Percentiles rank a stretch among this genome's conserved stretches.
These are phyloP conservation scores for Tulasnella sp. DNA, from an alignment of 768 basidiomycete genomes.

Conservation along the genomic window DNA sequence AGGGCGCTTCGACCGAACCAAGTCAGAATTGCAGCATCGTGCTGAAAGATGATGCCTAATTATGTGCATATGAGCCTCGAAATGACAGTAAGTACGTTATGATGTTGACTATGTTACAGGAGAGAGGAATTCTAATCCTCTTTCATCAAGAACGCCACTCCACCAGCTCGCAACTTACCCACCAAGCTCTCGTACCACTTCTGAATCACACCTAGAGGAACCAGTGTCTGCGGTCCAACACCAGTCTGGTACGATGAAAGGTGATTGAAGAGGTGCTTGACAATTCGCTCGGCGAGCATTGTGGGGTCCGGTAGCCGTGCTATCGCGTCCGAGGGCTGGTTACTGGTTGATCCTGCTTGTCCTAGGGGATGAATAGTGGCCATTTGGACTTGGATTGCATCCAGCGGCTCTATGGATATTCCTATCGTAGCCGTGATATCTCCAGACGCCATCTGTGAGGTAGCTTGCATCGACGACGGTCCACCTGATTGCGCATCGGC, in stretches of 20 bases:
- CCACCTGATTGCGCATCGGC: slow-evolving; percentile 26
- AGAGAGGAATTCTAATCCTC: slow-evolving; percentile 16
- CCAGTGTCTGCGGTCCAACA: slow-evolving; percentile 33
- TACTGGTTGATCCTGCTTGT: slow-evolving; percentile 22
- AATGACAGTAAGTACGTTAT: too few relatives aligned
- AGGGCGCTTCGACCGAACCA: too few relatives aligned
- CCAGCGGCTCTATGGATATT: slow-evolving; percentile 64
- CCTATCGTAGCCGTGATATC: slow-evolving; percentile 66
- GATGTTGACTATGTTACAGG: too few relatives aligned
- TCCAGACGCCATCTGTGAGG: slow-evolving; percentile 24
- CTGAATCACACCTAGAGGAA: slow-evolving; percentile 50
- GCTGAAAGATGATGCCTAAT: too few relatives aligned
- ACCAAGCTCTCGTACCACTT: slow-evolving; percentile 64
- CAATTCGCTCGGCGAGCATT: slow-evolving; percentile 51
- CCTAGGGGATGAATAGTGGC: slow-evolving; percentile 28
- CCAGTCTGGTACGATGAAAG: slow-evolving; percentile 42
- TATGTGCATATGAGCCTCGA: too few relatives aligned
- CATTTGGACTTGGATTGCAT: slow-evolving; percentile 47
- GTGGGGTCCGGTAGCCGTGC: slow-evolving; percentile 33
- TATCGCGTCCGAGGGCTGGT: slow-evolving; percentile 19
- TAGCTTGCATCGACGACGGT: slow-evolving; percentile 25
- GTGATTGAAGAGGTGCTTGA: slow-evolving; percentile 66
- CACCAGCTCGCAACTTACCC: slow-evolving; percentile 43
- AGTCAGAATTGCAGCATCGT: too few relatives aligned
- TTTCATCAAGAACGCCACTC: slow-evolving; percentile 48